Evolutionary conservation across 108 stramenopile genomes (phyloP), one percentile per base, ranked within the genome.

Genomic region (Nitzschia sp.): DNA sequence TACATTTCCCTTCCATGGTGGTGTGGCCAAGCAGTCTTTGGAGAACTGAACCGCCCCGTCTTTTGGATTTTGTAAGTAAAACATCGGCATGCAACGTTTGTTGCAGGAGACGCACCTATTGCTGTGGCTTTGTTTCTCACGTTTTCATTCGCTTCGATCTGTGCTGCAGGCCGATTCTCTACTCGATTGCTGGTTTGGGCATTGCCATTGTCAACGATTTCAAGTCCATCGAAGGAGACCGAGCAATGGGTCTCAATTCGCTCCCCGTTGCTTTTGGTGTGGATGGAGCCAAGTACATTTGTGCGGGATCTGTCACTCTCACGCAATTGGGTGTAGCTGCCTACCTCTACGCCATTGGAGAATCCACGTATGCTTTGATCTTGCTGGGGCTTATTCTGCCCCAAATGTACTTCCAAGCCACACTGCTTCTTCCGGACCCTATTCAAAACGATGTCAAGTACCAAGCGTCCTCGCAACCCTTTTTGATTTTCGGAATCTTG

Each of bases 1-100:
- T 98, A 98, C 87, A 98, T 98, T 69, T 93, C 95, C 38, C 79
- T 98, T 72, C 97, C 97, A 13, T 98, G 97, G 97, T 97, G 96
- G 96, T 98, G 97, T 79, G 97, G 97, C 46, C 97, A 97, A 78
- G 94, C 93, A n/a, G 90, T 95, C 30, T 97, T 95, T 76, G 93
- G 94, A 29, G 54, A 80, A 32, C 76, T 95, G 53, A 89, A 92
- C 68, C 78, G 82, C n/a, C 93, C 90, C n/a, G 90, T 91, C 46
- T 91, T 85, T 66, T 91, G 87, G 78, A 86, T 94, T 75, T 83
- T 94, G 86, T 91, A 79, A 86, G 90, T 90, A 30, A 9, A 51
- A 42, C 49, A 9, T 31, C 29, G n/a, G 18, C 23, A 34, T 34
- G n/a, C n/a, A n/a, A n/a, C n/a, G n/a, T n/a, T n/a, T n/a, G n/a